phyloP scores from a whole-genome alignment of 2,329 filamentous ascomycete genomes.

The Sarocladium brachiariae region DNA sequence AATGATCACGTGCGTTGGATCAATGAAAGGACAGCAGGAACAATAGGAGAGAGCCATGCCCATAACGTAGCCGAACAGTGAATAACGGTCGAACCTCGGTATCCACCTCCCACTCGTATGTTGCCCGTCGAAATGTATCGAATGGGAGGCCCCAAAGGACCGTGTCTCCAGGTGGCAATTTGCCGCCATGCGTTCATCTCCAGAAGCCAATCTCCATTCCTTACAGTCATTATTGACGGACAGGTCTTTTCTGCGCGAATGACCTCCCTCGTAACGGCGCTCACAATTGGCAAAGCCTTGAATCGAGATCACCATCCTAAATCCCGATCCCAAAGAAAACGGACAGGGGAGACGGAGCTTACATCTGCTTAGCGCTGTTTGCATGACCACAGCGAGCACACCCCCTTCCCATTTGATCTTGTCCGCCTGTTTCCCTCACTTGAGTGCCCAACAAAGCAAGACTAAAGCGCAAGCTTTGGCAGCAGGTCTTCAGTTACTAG shows the following conservation, averaged over 20 bases:
- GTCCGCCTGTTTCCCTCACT: background rate
- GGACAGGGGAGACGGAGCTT: background rate
- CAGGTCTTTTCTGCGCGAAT: background rate
- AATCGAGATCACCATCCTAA: constrained; percentile 7
- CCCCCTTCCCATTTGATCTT: background rate
- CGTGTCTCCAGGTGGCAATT: too few species aligned
- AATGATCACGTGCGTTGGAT: too few species aligned
- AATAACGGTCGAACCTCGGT: too few species aligned
- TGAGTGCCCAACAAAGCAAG: background rate
- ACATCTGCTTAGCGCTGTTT: background rate
- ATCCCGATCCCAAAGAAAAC: constrained; percentile 8
- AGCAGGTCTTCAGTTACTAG: too few species aligned
- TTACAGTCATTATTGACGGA: background rate
- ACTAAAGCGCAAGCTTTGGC: constrained; percentile 4
- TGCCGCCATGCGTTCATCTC: too few species aligned
- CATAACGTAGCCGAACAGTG: too few species aligned
- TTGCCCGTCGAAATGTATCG: too few species aligned
- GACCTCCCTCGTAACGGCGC: background rate
- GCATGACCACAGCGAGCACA: background rate
- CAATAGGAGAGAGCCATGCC: too few species aligned
- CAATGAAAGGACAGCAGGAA: too few species aligned
- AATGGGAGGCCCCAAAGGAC: too few species aligned
- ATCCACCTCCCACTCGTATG: too few species aligned
- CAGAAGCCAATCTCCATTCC: background rate
- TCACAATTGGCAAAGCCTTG: background rate